These are phyloP conservation scores for Pulveroboletus sp. DNA, from an alignment of 768 basidiomycete genomes.

Conservation along the genomic window DNA sequence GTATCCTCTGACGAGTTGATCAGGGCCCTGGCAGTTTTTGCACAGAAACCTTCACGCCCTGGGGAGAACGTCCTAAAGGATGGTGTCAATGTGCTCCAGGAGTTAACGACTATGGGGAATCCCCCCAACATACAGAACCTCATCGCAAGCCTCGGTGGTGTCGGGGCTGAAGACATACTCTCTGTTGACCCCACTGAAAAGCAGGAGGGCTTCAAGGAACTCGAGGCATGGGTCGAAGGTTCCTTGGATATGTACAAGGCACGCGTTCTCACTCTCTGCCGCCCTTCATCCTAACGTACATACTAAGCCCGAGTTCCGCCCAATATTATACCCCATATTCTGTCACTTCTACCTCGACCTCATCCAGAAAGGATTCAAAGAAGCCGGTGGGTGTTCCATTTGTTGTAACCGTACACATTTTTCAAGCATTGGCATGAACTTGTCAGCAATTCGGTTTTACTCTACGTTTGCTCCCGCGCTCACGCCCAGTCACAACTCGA, in stretches of 20 bases:
- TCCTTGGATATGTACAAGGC: slow-evolving; percentile 90
- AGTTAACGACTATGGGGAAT: slow-evolving; percentile 64
- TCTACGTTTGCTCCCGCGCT: slow-evolving; percentile 65
- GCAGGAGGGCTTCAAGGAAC: slow-evolving; percentile 78
- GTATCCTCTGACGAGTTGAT: slow-evolving; percentile 47
- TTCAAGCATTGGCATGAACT: slow-evolving; percentile 11
- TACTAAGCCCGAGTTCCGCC: slow-evolving; percentile 82
- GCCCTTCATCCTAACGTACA: slow-evolving; percentile 12
- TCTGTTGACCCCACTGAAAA: slow-evolving; percentile 80
- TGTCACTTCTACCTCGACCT: slow-evolving; percentile 96
- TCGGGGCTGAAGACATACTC: slow-evolving; percentile 79
- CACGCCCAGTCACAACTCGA: slow-evolving; percentile 57
- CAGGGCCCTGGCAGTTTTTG: slow-evolving; percentile 60
- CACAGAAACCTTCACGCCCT: slow-evolving; percentile 60
- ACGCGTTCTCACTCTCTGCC: slow-evolving; percentile 23
- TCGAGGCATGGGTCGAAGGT: slow-evolving; percentile 86
- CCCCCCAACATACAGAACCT: slow-evolving; percentile 69
- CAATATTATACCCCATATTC: slow-evolving; percentile 92
- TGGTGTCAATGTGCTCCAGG: slow-evolving; percentile 58
- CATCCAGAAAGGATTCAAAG: slow-evolving; percentile 83
- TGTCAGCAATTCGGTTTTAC: slow-evolving; percentile 70
- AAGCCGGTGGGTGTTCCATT: slow-evolving; percentile 61
- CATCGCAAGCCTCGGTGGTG: slow-evolving; percentile 70
- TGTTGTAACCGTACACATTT: not conserved
- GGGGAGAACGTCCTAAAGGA: slow-evolving; percentile 73